Evolutionary conservation across 2,329 filamentous ascomycete genomes (phyloP).

Genomic region (Fusarium pseudonygamai): DNA sequence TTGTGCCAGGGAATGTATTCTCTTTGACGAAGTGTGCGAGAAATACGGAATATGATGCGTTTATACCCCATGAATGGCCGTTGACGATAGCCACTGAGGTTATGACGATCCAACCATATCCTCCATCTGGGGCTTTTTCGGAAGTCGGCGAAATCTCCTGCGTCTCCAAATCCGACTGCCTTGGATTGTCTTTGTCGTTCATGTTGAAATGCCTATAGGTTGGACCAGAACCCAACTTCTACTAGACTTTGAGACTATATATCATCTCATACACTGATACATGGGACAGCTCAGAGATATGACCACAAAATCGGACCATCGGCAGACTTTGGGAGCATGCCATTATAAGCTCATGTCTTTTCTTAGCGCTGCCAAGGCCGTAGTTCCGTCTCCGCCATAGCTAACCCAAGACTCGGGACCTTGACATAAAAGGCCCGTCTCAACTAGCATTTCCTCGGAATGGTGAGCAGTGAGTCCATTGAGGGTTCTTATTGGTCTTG

Average conservation of each 20-base stretch:
- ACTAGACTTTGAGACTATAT: not conserved
- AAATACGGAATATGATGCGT: conserved; percentile 62
- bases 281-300: not conserved
- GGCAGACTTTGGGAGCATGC: not conserved
- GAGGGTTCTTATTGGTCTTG: rapidly evolving
- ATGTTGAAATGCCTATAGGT: not conserved
- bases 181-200: not conserved
- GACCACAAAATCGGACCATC: not conserved
- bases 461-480: not conserved
- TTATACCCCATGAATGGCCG: conserved; percentile 54
- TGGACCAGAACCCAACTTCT: not conserved
- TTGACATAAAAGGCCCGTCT: not conserved
- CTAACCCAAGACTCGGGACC: not conserved
- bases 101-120: conserved; percentile 57
- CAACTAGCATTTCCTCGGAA: not conserved
- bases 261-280: not conserved
- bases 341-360: not conserved
- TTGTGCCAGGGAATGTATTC: conserved; percentile 60
- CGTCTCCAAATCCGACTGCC: not conserved
- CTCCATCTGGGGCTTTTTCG: conserved; percentile 53
- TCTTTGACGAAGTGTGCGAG: conserved; percentile 65
- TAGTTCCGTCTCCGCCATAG: not conserved
- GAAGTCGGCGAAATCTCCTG: not conserved
- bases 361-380: not conserved
- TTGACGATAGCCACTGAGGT: conserved; percentile 48